Conservation (phyloP, 208 protist species). For the Kentomonas sorsogonicus region DNA sequence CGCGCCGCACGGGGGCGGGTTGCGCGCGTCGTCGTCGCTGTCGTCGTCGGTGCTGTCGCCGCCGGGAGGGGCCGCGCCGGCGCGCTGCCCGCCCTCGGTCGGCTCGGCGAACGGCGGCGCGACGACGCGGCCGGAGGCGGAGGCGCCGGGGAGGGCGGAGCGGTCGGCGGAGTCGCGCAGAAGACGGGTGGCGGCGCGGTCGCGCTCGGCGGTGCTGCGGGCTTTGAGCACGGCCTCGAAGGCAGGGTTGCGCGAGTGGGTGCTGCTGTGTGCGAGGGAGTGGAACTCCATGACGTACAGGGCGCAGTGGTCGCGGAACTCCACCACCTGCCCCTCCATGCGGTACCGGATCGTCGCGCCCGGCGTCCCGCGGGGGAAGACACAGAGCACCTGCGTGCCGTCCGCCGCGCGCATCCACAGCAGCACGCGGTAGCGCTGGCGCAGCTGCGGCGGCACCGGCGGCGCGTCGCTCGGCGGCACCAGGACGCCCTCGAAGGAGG, state of each 20-base stretch:
- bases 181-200: not conserved
- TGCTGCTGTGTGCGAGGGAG: constrained; percentile 62
- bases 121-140: not conserved
- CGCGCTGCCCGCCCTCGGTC: not conserved
- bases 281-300: constrained; percentile 73
- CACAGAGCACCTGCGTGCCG: constrained; percentile 57
- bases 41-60: constrained; percentile 19
- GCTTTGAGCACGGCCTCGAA: constrained; percentile 51
- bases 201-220: constrained; percentile 18
- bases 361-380: constrained; percentile 43
- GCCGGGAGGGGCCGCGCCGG: not conserved
- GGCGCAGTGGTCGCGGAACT: constrained; percentile 21
- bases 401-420: constrained; percentile 59
- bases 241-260: constrained; percentile 50
- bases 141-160: not conserved
- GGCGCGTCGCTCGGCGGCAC: constrained; percentile 20
- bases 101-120: not conserved
- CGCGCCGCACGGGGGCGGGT: constrained; percentile 14
- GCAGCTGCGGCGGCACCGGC: constrained; percentile 31
- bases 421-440: constrained; percentile 41
- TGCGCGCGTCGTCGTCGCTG: constrained; percentile 15
- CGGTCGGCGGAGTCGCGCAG: not conserved
- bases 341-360: constrained; percentile 71
- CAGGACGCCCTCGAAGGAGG: constrained; percentile 56
- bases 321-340: constrained; percentile 78